Conservation (phyloP, 1,284 basidiomycete genomes). For the Prillingera fragicola region DNA sequence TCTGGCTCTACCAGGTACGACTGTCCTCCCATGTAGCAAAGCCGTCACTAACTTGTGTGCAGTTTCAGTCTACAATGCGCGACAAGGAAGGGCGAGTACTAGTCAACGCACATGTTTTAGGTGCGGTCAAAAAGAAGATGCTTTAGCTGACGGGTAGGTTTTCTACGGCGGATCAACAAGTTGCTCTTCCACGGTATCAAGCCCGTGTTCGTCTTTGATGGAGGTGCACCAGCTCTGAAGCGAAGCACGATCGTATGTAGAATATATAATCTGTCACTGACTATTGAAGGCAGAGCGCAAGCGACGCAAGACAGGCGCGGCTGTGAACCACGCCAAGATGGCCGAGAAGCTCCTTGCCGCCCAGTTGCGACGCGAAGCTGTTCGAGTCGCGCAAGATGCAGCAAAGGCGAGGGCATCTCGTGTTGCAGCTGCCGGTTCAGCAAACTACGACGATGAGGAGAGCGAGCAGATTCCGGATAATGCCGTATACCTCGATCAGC, state of each 20-base stretch:
- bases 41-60: conserved; percentile 38
- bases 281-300: conserved; percentile 66
- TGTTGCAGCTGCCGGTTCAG: conserved; percentile 6
- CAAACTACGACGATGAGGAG: conserved; percentile 34
- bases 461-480: conserved; percentile 57
- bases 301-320: conserved; percentile 81
- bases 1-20: conserved; percentile 78
- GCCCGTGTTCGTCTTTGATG: conserved; percentile 96
- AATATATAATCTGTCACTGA: background rate
- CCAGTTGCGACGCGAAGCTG: conserved; percentile 83
- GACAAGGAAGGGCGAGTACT: conserved; percentile 89
- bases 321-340: conserved; percentile 70
- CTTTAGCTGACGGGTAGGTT: conserved; percentile 46
- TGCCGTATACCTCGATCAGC: conserved; percentile 78
- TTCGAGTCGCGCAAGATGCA: conserved; percentile 60
- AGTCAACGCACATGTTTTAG: conserved; percentile 90
- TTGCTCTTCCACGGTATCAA: conserved; percentile 94
- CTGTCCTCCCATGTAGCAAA: no score
- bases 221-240: conserved; percentile 84
- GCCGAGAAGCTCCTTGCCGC: conserved; percentile 90
- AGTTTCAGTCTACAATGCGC: conserved; percentile 98
- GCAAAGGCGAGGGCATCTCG: conserved; percentile 29
- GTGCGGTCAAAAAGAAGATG: conserved; percentile 38
- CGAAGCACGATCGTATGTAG: conserved; percentile 71
- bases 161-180: conserved; percentile 87